Base-by-base conservation (phyloP, 2,329 filamentous ascomycete species). In the Cladosporium sp. region DNA sequence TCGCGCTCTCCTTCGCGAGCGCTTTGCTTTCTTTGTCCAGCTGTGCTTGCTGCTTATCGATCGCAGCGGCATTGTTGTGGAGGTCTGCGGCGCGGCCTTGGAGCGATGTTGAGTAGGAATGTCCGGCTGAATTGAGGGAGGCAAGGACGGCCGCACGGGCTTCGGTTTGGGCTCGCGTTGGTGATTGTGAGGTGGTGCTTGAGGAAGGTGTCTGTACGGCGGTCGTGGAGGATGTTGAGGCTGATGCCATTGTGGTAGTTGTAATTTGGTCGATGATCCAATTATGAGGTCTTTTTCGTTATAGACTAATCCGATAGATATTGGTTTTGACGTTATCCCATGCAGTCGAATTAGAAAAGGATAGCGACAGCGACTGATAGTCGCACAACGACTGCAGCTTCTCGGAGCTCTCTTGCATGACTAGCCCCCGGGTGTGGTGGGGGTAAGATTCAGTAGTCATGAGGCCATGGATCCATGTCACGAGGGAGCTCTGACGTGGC, bases 91-190 rank as follows among this genome's bases (percentile, higher is more conserved):
- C 87, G 54, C 86, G 84, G 51, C 78, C 77, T 57, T 81, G 78
- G 43, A 91, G 78, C 61, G 85, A 78, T 39, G 76, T 71, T 71
- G 89, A 84, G 57, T 90, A 75, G 59, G 83, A 79, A 65, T 85
- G 84, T 60, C 84, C 83, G 46, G 90, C 71, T 5, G 72, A 70
- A 36, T 69, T 63, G 22, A 78, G 70, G 22, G 74, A 74, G 27
- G 73, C 73, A 19, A 72, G 69, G 38, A 78, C 72, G 39, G 74
- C 73, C 33, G 74, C 72, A 50, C 75, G 73, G 50, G 76, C 75
- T 67, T 78, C 75, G 52, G 69, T 67, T 55, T 66, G 64, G 51
- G 68, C 69, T 35, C 66, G 38, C 11, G 18, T 22, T 9, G 48
- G 33, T 35, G 32, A 7, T 15, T 38, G 63, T 1, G 59, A 55